These are phyloP conservation scores for Fusarium bactridioides DNA, from an alignment of 2,329 filamentous ascomycete genomes.

Conservation along the genomic window DNA sequence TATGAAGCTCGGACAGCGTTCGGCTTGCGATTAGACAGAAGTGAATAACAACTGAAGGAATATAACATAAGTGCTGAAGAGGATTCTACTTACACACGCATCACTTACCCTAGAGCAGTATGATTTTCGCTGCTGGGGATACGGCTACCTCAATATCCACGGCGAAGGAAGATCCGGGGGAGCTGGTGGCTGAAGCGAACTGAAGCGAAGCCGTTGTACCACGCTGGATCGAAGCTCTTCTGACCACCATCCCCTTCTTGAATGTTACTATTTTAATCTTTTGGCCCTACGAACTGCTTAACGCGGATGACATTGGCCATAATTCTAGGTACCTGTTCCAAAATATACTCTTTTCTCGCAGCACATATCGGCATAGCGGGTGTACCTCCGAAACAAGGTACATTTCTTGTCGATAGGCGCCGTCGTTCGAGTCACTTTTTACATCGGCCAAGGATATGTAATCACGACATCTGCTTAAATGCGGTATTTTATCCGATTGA, in stretches of 20 bases:
- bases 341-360: neutral
- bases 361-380: neutral
- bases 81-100: neutral
- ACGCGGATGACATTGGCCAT: neutral
- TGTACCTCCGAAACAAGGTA: neutral
- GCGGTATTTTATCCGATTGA: slow-evolving; percentile 1
- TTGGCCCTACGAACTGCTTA: neutral
- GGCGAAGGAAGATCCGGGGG: neutral
- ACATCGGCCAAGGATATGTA: neutral
- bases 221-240: neutral
- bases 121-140: neutral
- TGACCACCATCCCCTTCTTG: neutral
- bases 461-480: neutral
- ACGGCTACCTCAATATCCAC: neutral
- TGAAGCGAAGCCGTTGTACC: neutral
- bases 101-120: neutral
- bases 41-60: neutral
- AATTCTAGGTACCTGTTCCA: neutral
- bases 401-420: neutral
- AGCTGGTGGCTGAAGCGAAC: neutral
- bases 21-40: neutral
- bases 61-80: neutral
- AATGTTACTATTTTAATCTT: slow-evolving; percentile 4
- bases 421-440: neutral
- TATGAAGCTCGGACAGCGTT: neutral